phyloP scores from a whole-genome alignment of 805 yeast species.

The Blastobotrys muscicola region DNA sequence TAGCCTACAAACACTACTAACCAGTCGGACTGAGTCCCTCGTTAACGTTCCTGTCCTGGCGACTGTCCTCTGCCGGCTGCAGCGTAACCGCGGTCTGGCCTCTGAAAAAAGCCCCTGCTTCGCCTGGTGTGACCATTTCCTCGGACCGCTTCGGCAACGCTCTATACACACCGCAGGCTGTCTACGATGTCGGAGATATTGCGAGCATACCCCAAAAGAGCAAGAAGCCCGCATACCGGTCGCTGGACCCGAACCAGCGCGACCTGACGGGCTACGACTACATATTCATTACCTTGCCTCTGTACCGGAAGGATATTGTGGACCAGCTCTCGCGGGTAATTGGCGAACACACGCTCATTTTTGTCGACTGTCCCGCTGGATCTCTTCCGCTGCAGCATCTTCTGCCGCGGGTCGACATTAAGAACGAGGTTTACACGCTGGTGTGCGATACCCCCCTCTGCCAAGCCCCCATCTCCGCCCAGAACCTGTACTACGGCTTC shows the following conservation, averaged over 20 bases:
- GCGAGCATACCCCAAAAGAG: slow-evolving; percentile 1
- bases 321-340: slow-evolving; percentile 8
- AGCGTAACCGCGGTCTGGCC: slow-evolving; percentile 17
- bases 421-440: slow-evolving; percentile 12
- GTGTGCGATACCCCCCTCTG: slow-evolving; percentile 10
- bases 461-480: slow-evolving; percentile 5
- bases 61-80: slow-evolving; percentile 14
- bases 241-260: neutral
- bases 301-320: slow-evolving; percentile 5
- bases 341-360: slow-evolving; percentile 11
- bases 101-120: slow-evolving; percentile 1
- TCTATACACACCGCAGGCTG: slow-evolving; percentile 11
- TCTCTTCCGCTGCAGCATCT: slow-evolving; percentile 8
- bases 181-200: slow-evolving; percentile 6
- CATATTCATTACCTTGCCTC: slow-evolving; percentile 2
- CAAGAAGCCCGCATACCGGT: neutral
- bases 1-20: neutral
- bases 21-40: slow-evolving; percentile 17
- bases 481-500: neutral
- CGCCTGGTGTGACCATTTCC: slow-evolving; percentile 6
- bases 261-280: too few relatives aligned
- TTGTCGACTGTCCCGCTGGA: slow-evolving; percentile 14
- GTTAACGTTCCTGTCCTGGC: slow-evolving; percentile 17
- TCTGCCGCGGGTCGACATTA: slow-evolving; percentile 12
- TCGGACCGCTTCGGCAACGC: slow-evolving; percentile 14